Evolutionary conservation across 768 basidiomycete genomes (phyloP).

Genomic region (Pleurotus cornucopiae): DNA sequence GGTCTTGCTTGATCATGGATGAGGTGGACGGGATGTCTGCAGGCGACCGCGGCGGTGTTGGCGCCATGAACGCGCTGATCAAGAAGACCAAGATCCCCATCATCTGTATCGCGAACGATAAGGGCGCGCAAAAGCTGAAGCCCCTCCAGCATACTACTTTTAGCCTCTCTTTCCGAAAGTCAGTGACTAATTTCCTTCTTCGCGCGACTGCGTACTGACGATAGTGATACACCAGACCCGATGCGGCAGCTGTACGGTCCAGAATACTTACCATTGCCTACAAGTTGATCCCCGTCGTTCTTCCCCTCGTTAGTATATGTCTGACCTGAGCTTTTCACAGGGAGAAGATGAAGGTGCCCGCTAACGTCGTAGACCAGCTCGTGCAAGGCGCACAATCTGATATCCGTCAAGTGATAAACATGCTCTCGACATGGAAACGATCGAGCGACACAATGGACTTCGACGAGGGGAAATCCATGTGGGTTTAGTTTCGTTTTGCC

Average conservation of each 20-base stretch:
- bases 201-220: neutral
- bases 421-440: conserved; percentile 97
- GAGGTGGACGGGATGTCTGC: conserved; percentile 99
- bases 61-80: conserved; percentile 86
- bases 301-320: neutral
- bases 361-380: conserved; percentile 90
- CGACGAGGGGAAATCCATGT: conserved; percentile 92
- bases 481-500: conserved; percentile 23
- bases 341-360: conserved; percentile 91
- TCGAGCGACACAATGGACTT: conserved; percentile 79
- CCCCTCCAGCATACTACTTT: conserved; percentile 73
- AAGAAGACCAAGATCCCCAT: conserved; percentile 75
- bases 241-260: conserved; percentile 72
- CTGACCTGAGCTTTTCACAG: conserved; percentile 31
- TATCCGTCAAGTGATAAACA: conserved; percentile 95
- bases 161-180: conserved; percentile 72
- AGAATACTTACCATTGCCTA: conserved; percentile 83
- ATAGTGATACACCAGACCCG: conserved; percentile 52
- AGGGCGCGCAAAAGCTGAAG: conserved; percentile 83
- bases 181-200: conserved; percentile 13
- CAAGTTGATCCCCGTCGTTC: conserved; percentile 53
- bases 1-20: conserved; percentile 94
- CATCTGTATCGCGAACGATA: conserved; percentile 96
- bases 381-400: conserved; percentile 88
- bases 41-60: conserved; percentile 95